Percentiles rank a stretch among this genome's conserved stretches.
These are phyloP conservation scores for Pneumocystis sp. DNA, from an alignment of 1,139 yeast genomes.

Conservation along the genomic window DNA sequence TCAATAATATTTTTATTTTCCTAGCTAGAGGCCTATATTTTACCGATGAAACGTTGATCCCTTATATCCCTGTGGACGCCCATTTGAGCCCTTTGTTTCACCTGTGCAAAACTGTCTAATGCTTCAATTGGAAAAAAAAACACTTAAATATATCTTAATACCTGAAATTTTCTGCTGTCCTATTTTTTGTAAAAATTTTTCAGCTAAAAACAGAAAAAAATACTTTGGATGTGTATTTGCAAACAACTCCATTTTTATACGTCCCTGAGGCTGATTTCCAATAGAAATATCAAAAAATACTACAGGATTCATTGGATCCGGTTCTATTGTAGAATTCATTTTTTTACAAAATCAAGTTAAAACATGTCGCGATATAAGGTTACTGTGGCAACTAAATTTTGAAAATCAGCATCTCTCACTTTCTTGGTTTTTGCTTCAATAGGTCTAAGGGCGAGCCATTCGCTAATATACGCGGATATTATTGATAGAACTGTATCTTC, in stretches of 20 bases:
- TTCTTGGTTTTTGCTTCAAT: neutral
- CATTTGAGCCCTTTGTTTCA: conserved; percentile 27
- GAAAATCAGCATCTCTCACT: neutral
- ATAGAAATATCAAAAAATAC: conserved; percentile 9
- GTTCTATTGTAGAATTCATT: neutral
- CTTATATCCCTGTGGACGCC: conserved; percentile 29
- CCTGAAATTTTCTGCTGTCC: conserved; percentile 38
- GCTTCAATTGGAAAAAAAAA: neutral
- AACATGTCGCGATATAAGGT: neutral
- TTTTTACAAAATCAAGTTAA: neutral
- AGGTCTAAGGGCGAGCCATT: neutral
- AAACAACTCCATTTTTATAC: conserved; percentile 34
- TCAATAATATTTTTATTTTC: conserved; percentile 68
- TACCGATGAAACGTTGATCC: conserved; percentile 19
- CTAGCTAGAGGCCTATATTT: neutral
- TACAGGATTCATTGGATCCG: neutral
- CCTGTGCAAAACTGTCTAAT: conserved; percentile 38
- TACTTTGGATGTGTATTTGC: conserved; percentile 29
- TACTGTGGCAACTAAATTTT: neutral
- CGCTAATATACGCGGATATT: neutral
- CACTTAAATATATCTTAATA: neutral
- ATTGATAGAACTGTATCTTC: neutral
- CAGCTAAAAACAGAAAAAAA: conserved; percentile 21
- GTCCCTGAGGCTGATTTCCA: conserved; percentile 24
- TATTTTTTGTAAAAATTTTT: neutral